Conservation (phyloP, 495 filamentous ascomycete species). For the Aspergillus steynii region DNA sequence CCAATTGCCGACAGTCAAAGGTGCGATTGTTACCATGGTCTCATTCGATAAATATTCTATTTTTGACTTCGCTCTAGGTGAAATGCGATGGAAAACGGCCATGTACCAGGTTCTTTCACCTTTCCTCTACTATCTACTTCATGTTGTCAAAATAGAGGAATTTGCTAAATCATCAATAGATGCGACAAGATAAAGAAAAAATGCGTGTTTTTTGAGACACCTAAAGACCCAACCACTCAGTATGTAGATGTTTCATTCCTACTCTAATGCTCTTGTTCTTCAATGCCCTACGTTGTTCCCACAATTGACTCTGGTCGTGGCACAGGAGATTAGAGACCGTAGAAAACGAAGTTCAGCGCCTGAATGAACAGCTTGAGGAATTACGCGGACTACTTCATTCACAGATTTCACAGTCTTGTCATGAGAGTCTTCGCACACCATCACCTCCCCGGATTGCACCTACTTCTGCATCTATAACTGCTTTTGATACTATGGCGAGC, state of each 20-base stretch:
- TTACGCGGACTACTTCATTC: slow-evolving; percentile 28
- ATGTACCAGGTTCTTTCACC: slow-evolving; percentile 31
- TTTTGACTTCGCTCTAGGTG: slow-evolving; percentile 22
- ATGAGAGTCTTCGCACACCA: neutral
- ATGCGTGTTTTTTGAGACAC: slow-evolving; percentile 41
- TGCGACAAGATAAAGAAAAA: slow-evolving; percentile 36
- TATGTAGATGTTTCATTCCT: slow-evolving; percentile 8
- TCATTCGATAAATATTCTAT: neutral
- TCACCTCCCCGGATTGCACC: slow-evolving; percentile 8
- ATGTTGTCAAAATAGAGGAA: neutral
- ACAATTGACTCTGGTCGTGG: neutral
- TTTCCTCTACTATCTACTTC: neutral
- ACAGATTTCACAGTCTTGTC: neutral
- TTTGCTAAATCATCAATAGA: slow-evolving; percentile 14
- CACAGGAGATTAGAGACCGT: slow-evolving; percentile 34
- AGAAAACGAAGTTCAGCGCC: slow-evolving; percentile 33
- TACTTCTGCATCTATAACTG: slow-evolving; percentile 8
- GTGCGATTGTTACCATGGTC: slow-evolving; percentile 12
- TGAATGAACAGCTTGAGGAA: slow-evolving; percentile 31
- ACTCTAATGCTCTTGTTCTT: neutral
- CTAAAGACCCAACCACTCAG: slow-evolving; percentile 36
- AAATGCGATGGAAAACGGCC: slow-evolving; percentile 42
- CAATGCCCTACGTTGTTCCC: neutral
- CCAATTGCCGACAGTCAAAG: slow-evolving; percentile 40
- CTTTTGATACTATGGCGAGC: neutral